A percentile compares a stretch with the other conserved stretches of the same genome.
Conservation (phyloP, 129 eudicot genomes). For the Apium graveolens region DNA sequence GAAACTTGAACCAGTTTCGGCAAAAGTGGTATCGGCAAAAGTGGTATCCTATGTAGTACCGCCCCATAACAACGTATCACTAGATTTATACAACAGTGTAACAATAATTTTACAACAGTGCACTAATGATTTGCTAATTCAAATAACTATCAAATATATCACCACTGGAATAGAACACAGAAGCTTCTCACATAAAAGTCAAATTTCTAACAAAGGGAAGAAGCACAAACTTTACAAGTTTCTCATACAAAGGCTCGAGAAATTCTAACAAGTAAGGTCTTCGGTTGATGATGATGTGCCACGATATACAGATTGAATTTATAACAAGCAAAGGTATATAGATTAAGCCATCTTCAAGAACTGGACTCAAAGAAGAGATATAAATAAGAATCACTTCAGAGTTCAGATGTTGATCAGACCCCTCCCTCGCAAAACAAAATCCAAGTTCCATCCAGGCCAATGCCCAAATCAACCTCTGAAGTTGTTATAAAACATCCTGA, state of each 20-base stretch:
- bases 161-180: not conserved
- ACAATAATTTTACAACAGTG: not conserved
- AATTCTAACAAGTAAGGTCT: not conserved
- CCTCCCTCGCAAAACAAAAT: not conserved
- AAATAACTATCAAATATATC: not conserved
- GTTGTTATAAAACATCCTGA: not conserved
- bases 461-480: not conserved
- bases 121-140: not conserved
- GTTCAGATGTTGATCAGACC: not conserved
- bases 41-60: no score
- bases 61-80: no score
- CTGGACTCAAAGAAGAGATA: not conserved
- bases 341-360: not conserved
- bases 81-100: not conserved
- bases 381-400: not conserved
- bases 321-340: not conserved
- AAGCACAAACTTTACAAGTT: constrained; percentile 1
- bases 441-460: not conserved
- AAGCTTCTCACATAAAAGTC: not conserved
- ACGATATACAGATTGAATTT: not conserved
- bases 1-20: not conserved
- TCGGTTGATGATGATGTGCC: not conserved
- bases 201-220: not conserved
- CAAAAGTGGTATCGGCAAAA: not conserved
- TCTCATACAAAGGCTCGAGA: not conserved